These are phyloP conservation scores for Verticillium klebahnii DNA, from an alignment of 2,329 filamentous ascomycete species.

Conservation along the genomic window DNA sequence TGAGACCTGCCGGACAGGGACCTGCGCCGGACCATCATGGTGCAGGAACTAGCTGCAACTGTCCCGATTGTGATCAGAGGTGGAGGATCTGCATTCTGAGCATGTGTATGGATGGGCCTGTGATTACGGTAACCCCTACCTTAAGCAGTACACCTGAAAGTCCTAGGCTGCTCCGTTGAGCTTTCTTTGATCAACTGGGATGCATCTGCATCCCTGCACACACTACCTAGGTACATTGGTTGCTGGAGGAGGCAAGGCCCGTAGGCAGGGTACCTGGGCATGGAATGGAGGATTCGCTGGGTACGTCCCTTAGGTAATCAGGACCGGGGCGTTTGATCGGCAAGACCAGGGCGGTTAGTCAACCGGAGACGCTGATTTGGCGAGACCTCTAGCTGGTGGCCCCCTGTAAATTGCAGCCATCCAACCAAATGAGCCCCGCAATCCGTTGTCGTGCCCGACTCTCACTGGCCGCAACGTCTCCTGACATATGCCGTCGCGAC, in stretches of 20 bases:
- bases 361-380: not conserved
- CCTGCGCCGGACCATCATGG: not conserved
- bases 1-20: not conserved
- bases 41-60: not conserved
- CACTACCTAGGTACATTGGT: too few relatives aligned
- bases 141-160: too few relatives aligned
- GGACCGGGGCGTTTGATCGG: not conserved
- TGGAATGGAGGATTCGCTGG: not conserved
- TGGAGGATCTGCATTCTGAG: not conserved
- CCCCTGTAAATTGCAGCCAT: constrained; percentile 2
- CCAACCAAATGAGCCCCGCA: constrained; percentile 10
- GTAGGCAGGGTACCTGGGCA: too few relatives aligned
- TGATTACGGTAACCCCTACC: too few relatives aligned
- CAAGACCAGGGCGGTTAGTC: not conserved
- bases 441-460: constrained; percentile 4
- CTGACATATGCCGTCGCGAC: constrained; percentile 29
- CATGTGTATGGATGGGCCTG: too few relatives aligned
- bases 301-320: not conserved
- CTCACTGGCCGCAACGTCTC: constrained; percentile 16
- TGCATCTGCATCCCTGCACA: too few relatives aligned
- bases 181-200: too few relatives aligned
- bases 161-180: too few relatives aligned
- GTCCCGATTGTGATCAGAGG: not conserved
- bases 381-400: not conserved
- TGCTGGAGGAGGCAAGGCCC: too few relatives aligned